phyloP scores from a whole-genome alignment of 768 basidiomycete genomes.

The Pisolithus microcarpus region DNA sequence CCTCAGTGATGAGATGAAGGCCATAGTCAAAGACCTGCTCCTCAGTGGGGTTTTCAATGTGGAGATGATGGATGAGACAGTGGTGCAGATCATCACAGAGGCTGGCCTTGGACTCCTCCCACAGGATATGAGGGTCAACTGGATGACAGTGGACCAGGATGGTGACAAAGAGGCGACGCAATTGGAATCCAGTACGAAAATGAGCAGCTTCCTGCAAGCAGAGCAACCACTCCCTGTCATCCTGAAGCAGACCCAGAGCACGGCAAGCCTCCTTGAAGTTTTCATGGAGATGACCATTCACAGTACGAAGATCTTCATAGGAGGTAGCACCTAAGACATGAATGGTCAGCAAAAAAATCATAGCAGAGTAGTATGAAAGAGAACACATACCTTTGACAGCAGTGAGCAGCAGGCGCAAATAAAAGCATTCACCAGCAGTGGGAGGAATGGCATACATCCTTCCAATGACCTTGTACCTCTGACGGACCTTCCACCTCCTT shows the following conservation, averaged over 20 bases:
- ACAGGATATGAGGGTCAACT: too few species aligned
- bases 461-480: conserved; percentile 20
- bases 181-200: conserved; percentile 31
- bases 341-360: background rate
- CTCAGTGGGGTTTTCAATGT: too few species aligned
- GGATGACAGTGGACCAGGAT: too few species aligned
- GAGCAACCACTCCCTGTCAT: conserved; percentile 40
- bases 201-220: conserved; percentile 36
- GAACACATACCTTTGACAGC: conserved; percentile 24
- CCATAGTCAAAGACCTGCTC: too few species aligned
- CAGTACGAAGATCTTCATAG: conserved; percentile 20
- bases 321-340: conserved; percentile 13
- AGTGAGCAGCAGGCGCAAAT: conserved; percentile 34
- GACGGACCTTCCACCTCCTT: conserved; percentile 15
- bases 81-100: too few species aligned
- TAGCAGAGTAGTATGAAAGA: background rate
- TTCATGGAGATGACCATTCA: conserved; percentile 15
- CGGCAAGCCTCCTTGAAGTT: conserved; percentile 38
- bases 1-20: too few species aligned
- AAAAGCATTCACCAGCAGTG: conserved; percentile 31
- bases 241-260: conserved; percentile 35
- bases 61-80: too few species aligned
- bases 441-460: conserved; percentile 25
- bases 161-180: conserved; percentile 32
- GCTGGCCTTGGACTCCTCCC: too few species aligned